Evolutionary conservation across 495 filamentous ascomycete genomes (phyloP), one percentile per base, ranked within the genome.

Genomic region (Annulohypoxylon moriforme): DNA sequence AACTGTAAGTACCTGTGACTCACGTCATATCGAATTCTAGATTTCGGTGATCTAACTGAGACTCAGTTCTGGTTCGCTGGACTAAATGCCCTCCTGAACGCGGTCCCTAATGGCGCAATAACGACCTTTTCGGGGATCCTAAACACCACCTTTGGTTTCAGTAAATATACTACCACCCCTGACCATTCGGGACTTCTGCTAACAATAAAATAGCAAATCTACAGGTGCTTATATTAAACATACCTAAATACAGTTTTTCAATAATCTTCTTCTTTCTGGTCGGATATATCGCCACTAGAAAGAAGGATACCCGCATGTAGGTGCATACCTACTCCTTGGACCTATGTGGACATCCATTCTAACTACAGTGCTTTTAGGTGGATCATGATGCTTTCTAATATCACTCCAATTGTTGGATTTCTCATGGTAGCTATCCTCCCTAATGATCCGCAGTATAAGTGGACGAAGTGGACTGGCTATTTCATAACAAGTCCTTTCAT

Each of bases 61-160:
- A 62, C 53, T 16, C 11, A 71, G 68, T 72, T 75, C 25, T 85
- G 81, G 81, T 67, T 86, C 11, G 66, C 82, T 1, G 76, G 79
- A 11, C 49, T 84, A 6, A 74, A 81, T 4, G 81, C 80, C 0
- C 76, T 86, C 59, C 61, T 85, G 1, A 81, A 78, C 24, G 80
- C 80, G 9, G 81, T 85, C 13, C 84, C 84, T 1, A 84, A 80
- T 49, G 84, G 85, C 9, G 83, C 81, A 0, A 71, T 85, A 24
- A 81, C 81, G 1, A 83, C 82, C 9, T 87, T 85, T 69, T 79
- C 78, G 0, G 72, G 72, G 0, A 81, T 85, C 24, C 65, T 86
- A 6, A 81, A 82, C 33, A 80, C 76, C 1, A 80, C 76, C 7
- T 87, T 85, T 71, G 84, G 83, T 2, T 84, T 76, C 38, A 76